A percentile compares a stretch with the other conserved stretches of the same genome.
These are phyloP conservation scores for Curvularia lunata DNA, from an alignment of 2,329 filamentous ascomycete species.

Conservation along the genomic window DNA sequence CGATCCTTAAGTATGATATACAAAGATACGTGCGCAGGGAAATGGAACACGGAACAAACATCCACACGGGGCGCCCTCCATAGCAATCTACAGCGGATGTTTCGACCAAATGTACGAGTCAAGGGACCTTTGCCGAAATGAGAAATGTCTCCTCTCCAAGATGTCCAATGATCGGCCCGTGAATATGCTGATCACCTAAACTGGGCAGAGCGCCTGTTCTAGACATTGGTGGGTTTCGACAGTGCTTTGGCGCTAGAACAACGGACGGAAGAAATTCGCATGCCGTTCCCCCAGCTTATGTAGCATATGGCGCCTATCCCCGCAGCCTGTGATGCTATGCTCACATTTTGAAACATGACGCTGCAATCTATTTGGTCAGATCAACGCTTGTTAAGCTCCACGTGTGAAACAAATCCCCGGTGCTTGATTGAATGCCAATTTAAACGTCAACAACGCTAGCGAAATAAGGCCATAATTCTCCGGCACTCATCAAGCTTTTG, in stretches of 20 bases:
- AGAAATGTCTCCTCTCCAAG: slow-evolving; percentile 10
- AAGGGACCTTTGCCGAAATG: slow-evolving; percentile 8
- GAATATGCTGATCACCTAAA: slow-evolving; percentile 5
- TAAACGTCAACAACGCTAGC: slow-evolving; percentile 15
- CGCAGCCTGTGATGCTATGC: slow-evolving; percentile 2
- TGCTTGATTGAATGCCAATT: slow-evolving; percentile 30
- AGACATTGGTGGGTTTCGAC: slow-evolving; percentile 24
- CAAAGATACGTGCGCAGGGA: slow-evolving; percentile 1
- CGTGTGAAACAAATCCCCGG: slow-evolving; percentile 27
- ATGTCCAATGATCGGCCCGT: slow-evolving; percentile 1
- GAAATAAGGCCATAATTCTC: slow-evolving; percentile 16
- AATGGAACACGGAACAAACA: slow-evolving; percentile 15
- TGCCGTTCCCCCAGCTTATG: neutral
- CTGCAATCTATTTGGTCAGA: slow-evolving; percentile 1
- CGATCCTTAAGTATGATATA: slow-evolving; percentile 21
- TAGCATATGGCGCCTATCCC: neutral
- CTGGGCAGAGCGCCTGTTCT: neutral
- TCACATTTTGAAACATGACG: slow-evolving; percentile 13
- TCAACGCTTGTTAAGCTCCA: slow-evolving; percentile 18
- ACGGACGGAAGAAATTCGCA: slow-evolving; percentile 14
- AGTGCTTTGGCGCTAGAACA: slow-evolving; percentile 8
- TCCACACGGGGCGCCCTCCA: slow-evolving; percentile 15
- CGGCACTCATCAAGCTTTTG: slow-evolving; percentile 6
- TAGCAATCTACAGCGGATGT: slow-evolving; percentile 9
- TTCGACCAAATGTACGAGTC: slow-evolving; percentile 16